phyloP scores from a whole-genome alignment of 768 basidiomycete genomes.

The Suillus weaverae region DNA sequence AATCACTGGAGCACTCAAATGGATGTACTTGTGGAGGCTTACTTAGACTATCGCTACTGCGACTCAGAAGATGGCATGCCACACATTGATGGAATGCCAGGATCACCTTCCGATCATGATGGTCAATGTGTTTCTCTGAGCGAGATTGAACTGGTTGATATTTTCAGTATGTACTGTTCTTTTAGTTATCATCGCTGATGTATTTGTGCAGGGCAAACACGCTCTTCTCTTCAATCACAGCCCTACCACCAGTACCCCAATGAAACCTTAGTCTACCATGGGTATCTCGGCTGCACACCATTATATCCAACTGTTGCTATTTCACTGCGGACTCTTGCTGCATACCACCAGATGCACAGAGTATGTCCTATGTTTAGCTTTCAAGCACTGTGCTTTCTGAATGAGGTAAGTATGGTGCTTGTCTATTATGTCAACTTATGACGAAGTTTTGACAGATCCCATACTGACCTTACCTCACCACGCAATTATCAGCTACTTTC shows the following conservation, averaged over 20 bases:
- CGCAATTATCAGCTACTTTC: too few relatives aligned
- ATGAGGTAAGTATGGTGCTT: neutral
- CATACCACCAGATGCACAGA: neutral
- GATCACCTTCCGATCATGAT: neutral
- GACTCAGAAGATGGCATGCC: neutral
- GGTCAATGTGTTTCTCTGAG: neutral
- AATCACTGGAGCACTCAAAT: neutral
- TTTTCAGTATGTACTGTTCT: neutral
- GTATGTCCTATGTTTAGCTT: neutral
- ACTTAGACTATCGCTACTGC: slow-evolving; percentile 3
- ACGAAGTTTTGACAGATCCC: neutral
- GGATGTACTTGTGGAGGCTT: neutral
- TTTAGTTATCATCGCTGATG: neutral
- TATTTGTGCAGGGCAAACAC: neutral
- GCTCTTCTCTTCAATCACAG: neutral
- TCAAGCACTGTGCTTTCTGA: slow-evolving; percentile 5
- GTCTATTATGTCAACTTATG: neutral
- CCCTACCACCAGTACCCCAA: neutral
- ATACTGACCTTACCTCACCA: slow-evolving; percentile 1
- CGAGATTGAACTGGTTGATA: neutral
- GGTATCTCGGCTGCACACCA: neutral
- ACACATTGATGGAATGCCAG: neutral
- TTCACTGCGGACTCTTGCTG: neutral
- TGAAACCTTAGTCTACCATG: neutral
- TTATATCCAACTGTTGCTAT: neutral